These are phyloP conservation scores for Xerocomus potaroensis DNA, from an alignment of 768 basidiomycete genomes.

Conservation along the genomic window DNA sequence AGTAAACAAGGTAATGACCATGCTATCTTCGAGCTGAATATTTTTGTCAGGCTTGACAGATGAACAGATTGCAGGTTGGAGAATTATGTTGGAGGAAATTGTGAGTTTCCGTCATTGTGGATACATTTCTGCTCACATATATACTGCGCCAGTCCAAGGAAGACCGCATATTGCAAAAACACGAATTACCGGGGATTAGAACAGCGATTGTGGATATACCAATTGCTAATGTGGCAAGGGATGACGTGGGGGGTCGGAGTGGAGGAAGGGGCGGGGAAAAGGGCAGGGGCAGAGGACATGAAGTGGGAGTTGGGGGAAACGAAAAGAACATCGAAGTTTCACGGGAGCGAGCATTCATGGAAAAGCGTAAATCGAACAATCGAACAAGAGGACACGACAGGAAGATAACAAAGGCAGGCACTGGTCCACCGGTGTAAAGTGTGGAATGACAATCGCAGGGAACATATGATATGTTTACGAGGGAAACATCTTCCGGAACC, in stretches of 20 bases:
- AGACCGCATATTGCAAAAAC: slow-evolving; percentile 67
- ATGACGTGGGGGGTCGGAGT: slow-evolving; percentile 20
- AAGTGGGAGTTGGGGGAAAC: slow-evolving; percentile 33
- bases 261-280: slow-evolving; percentile 42
- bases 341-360: slow-evolving; percentile 66
- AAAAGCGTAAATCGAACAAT: slow-evolving; percentile 76
- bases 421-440: slow-evolving; percentile 30
- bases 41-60: slow-evolving; percentile 58
- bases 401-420: slow-evolving; percentile 73
- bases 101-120: slow-evolving; percentile 47
- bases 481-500: slow-evolving; percentile 50
- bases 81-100: slow-evolving; percentile 82
- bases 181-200: slow-evolving; percentile 71
- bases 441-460: neutral
- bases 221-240: slow-evolving; percentile 9
- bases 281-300: slow-evolving; percentile 35
- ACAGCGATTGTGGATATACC: slow-evolving; percentile 11
- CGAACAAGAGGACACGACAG: slow-evolving; percentile 85
- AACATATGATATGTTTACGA: slow-evolving; percentile 10
- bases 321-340: slow-evolving; percentile 38
- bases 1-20: slow-evolving; percentile 55
- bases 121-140: slow-evolving; percentile 9
- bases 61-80: slow-evolving; percentile 92
- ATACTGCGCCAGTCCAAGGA: slow-evolving; percentile 55
- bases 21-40: neutral